These are phyloP conservation scores for Sarocladiaceae sp. DNA, from an alignment of 2,329 filamentous ascomycete species.

Conservation along the genomic window DNA sequence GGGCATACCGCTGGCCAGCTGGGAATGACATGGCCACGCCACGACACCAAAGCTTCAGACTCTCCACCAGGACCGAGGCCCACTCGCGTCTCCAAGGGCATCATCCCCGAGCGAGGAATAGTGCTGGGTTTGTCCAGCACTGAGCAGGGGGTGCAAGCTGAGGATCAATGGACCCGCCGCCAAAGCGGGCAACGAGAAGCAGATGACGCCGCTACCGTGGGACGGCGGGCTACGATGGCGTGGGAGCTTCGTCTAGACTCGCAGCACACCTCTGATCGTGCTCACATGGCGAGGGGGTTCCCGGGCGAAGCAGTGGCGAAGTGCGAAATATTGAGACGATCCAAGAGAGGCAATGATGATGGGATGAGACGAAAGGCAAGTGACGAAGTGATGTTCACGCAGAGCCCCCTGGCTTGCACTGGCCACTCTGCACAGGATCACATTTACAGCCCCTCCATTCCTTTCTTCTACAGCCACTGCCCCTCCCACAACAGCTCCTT, in stretches of 20 bases:
- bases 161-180: conserved; percentile 1
- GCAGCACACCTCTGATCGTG: not conserved
- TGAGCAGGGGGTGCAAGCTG: conserved; percentile 3
- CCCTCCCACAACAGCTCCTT: too few relatives aligned
- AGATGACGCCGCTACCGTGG: not conserved
- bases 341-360: too few relatives aligned
- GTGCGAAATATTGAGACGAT: too few relatives aligned
- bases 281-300: not conserved
- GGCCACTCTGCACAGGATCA: too few relatives aligned
- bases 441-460: too few relatives aligned
- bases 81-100: conserved; percentile 4
- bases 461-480: too few relatives aligned
- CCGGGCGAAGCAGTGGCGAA: not conserved
- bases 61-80: not conserved
- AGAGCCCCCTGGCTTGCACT: too few relatives aligned
- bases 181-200: conserved; percentile 4
- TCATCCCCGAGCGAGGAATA: conserved; percentile 2
- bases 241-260: not conserved
- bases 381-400: too few relatives aligned
- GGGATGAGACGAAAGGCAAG: too few relatives aligned
- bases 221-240: not conserved
- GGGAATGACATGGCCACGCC: not conserved
- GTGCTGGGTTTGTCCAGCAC: not conserved
- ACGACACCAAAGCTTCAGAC: not conserved
- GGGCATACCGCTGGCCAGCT: too few relatives aligned